Evolutionary conservation across 1,139 yeast species (phyloP), one percentile per base, ranked within the genome.

Genomic region (Candida gigantensis): DNA sequence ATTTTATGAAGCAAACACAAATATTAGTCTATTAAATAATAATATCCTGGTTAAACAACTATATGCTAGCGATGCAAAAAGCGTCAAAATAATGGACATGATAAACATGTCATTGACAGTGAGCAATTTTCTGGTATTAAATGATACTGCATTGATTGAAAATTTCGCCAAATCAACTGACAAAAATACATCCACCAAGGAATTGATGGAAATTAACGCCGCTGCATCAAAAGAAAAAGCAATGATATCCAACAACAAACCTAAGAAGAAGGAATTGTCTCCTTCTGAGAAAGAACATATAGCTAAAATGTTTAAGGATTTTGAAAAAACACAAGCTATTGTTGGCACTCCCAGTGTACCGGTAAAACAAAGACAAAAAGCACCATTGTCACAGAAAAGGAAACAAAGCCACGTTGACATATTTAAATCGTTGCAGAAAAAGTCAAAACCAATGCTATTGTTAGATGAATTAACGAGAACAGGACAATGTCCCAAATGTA

Each of bases 71-170:
- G 47, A 45, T 27, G 50, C 43, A 30, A 52, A 44, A 42, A 53
- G 37, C 28, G 55, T 65, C 9, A 46, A 64, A 53, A 61, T 81
- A 3, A 51, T 74, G 37, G 81, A 84, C 0, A 52, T 81, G 27
- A 58, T 65, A 2, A 71, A 72, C 40, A 57, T 81, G 43, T 73
- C 77, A 13, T 57, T 83, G 40, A 65, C 71, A 0, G 60, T 82
- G 2, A 67, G 82, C 1, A 77, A 75, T 39, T 79, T 84, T 51
- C 76, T 70, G 14, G 63, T 65, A 7, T 46, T 71, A 0, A 62
- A 63, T 24, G 65, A 60, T 10, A 58, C 64, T 7, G 67, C 64
- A 39, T 65, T 78, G 4, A 70, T 81, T 6, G 77, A 79, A 38
- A 64, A 71, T n/a, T 75, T 77, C 57, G 61, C 77, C 53, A 56